Conservation (phyloP, 148 eudicot genomes). For the Rhododendron ovatum region DNA sequence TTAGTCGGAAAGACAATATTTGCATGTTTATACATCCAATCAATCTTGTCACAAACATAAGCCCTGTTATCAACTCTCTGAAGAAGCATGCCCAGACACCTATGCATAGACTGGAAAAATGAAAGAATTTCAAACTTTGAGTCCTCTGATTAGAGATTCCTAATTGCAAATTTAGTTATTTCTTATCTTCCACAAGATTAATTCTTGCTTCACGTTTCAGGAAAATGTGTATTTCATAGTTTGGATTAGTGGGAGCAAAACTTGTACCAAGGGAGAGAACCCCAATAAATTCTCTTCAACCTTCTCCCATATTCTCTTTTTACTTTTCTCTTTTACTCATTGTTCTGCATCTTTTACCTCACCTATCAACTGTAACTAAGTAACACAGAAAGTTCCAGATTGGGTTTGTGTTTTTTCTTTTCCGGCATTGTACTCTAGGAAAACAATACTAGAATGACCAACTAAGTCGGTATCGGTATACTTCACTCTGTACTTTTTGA, state of each 20-base stretch:
- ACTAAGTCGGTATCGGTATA: background rate
- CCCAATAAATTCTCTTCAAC: background rate
- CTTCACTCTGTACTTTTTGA: background rate
- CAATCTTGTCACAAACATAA: slow-evolving; percentile 85
- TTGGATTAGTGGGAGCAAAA: background rate
- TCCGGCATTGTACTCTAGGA: background rate
- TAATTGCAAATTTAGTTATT: background rate
- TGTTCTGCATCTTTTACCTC: background rate
- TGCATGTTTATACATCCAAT: slow-evolving; percentile 79
- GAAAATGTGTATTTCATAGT: background rate
- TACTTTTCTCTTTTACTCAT: background rate
- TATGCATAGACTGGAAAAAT: slow-evolving; percentile 21
- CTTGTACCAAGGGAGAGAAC: background rate
- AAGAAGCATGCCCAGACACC: slow-evolving; percentile 90
- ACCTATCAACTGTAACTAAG: background rate
- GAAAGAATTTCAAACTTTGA: background rate
- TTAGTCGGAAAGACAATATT: slow-evolving; percentile 73
- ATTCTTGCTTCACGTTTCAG: background rate
- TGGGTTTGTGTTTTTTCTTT: background rate
- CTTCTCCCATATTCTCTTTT: background rate
- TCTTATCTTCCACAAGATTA: background rate
- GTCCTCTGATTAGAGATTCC: background rate
- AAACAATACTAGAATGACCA: background rate
- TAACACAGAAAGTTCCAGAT: background rate
- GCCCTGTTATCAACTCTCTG: slow-evolving; percentile 83